Conservation (phyloP, 129 eudicot genomes). For the Lonicera japonica region DNA sequence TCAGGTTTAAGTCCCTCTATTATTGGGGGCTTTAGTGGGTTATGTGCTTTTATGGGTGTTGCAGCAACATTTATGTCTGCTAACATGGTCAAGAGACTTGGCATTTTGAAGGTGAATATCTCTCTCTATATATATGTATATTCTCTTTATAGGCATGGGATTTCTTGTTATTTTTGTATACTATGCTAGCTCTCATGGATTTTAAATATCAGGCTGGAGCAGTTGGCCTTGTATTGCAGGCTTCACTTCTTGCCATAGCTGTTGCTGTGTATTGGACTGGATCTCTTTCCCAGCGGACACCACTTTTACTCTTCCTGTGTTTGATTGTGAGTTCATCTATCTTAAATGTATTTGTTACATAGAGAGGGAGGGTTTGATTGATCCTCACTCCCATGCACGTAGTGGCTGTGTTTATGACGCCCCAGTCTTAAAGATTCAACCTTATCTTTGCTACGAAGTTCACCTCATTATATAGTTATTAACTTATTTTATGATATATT, state of each 20-base stretch:
- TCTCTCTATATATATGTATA: slow-evolving; percentile 8
- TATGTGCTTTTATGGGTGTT: slow-evolving; percentile 97
- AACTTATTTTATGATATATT: neutral
- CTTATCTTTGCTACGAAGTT: too few species aligned
- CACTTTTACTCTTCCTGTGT: slow-evolving; percentile 65
- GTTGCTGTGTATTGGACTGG: slow-evolving; percentile 94
- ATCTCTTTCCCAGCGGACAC: slow-evolving; percentile 61
- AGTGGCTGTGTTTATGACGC: too few species aligned
- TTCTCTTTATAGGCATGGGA: neutral
- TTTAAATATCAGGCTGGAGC: slow-evolving; percentile 84
- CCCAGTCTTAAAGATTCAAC: too few species aligned
- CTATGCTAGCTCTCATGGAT: slow-evolving; percentile 9
- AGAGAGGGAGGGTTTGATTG: too few species aligned
- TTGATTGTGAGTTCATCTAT: slow-evolving; percentile 59
- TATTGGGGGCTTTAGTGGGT: slow-evolving; percentile 92
- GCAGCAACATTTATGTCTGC: slow-evolving; percentile 96
- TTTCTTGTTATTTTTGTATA: neutral
- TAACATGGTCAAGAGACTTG: slow-evolving; percentile 62
- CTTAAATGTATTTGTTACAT: neutral
- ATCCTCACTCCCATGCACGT: too few species aligned
- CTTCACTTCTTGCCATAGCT: slow-evolving; percentile 80
- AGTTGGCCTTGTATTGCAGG: slow-evolving; percentile 82
- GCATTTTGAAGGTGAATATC: slow-evolving; percentile 64
- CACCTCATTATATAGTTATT: too few species aligned
- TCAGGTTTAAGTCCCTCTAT: slow-evolving; percentile 89